These are phyloP conservation scores for Lunasporangiospora selenospora DNA, from an alignment of 192 early-diverging fungal species.

Conservation along the genomic window DNA sequence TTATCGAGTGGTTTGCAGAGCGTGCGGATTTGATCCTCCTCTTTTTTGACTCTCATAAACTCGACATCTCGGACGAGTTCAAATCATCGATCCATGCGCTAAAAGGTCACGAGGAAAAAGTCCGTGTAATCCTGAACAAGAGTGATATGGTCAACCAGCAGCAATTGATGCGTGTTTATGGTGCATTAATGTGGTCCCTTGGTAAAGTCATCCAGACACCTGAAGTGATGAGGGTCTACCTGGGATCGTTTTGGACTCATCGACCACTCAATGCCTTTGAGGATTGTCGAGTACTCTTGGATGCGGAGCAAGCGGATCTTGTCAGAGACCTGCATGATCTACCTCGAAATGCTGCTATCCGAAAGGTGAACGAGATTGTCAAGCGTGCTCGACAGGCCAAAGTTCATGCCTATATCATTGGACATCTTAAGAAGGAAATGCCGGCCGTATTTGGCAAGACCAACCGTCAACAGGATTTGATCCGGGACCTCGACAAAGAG, in stretches of 20 bases:
- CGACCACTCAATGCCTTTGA: slow-evolving; percentile 72
- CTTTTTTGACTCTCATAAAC: slow-evolving; percentile 88
- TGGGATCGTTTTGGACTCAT: slow-evolving; percentile 81
- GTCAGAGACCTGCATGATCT: slow-evolving; percentile 75
- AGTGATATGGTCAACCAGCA: slow-evolving; percentile 86
- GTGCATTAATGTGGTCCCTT: slow-evolving; percentile 93
- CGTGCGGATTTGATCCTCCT: slow-evolving; percentile 84
- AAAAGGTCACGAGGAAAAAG: slow-evolving; percentile 87
- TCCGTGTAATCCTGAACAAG: slow-evolving; percentile 88
- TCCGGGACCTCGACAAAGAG: slow-evolving; percentile 75
- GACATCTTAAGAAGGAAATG: slow-evolving; percentile 84
- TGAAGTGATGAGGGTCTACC: slow-evolving; percentile 88
- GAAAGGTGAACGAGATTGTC: slow-evolving; percentile 92
- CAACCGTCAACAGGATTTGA: slow-evolving; percentile 74
- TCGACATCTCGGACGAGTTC: slow-evolving; percentile 92
- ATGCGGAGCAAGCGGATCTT: slow-evolving; percentile 80
- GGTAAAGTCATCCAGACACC: slow-evolving; percentile 89
- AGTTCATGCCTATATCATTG: slow-evolving; percentile 87
- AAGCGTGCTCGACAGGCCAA: slow-evolving; percentile 80
- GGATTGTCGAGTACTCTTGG: slow-evolving; percentile 73
- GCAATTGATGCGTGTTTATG: slow-evolving; percentile 90
- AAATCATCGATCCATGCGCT: slow-evolving; percentile 78
- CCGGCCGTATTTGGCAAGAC: slow-evolving; percentile 84
- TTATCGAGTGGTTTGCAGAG: slow-evolving; percentile 89
- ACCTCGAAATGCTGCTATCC: slow-evolving; percentile 81